These are phyloP conservation scores for Musa acuminata DNA, from an alignment of 176 grass and related monocot genomes.

Conservation along the genomic window DNA sequence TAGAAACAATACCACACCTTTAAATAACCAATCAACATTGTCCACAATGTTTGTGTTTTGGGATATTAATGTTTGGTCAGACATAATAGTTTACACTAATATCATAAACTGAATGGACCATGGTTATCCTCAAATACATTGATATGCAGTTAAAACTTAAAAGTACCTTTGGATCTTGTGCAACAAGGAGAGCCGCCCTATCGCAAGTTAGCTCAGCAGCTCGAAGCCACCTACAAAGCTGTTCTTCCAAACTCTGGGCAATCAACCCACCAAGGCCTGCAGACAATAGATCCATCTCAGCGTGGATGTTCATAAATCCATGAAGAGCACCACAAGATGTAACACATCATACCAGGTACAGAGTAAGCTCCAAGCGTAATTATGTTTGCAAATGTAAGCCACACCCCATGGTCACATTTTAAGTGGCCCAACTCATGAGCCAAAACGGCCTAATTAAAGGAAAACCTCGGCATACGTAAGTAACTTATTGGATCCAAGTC, in stretches of 20 bases:
- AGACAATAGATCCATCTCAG: not conserved
- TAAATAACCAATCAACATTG: not conserved
- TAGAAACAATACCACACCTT: not conserved
- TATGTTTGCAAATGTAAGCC: slow-evolving; percentile 97
- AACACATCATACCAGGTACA: slow-evolving; percentile 53
- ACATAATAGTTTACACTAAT: not conserved
- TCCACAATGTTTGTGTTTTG: too few relatives aligned
- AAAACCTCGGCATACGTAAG: slow-evolving; percentile 12
- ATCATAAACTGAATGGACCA: not conserved
- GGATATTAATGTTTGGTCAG: not conserved
- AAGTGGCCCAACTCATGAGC: slow-evolving; percentile 96
- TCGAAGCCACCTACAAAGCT: slow-evolving; percentile 76
- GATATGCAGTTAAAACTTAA: not conserved
- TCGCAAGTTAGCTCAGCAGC: slow-evolving; percentile 93
- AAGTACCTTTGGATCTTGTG: slow-evolving; percentile 77
- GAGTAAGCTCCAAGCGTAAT: slow-evolving; percentile 68
- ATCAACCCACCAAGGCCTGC: slow-evolving; percentile 66
- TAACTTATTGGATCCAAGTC: not conserved
- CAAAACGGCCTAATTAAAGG: slow-evolving; percentile 81
- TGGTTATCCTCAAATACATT: not conserved
- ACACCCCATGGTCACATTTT: slow-evolving; percentile 88
- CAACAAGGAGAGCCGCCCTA: slow-evolving; percentile 87
- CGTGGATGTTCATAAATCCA: not conserved
- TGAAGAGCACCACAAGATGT: not conserved
- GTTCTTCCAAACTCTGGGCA: slow-evolving; percentile 76